phyloP scores from a whole-genome alignment of 78 protist species.

The Salpingoeca rosetta region DNA sequence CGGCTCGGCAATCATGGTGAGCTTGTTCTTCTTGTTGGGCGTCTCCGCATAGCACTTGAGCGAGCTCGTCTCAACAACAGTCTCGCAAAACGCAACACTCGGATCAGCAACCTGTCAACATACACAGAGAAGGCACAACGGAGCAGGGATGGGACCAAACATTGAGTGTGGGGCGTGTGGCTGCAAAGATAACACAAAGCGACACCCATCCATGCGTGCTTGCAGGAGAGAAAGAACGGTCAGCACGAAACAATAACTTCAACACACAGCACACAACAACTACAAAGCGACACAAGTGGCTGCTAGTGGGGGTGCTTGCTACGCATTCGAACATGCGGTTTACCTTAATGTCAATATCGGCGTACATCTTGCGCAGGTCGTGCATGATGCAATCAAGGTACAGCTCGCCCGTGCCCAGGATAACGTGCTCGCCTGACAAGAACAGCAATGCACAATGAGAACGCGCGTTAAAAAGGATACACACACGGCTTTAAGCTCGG shows the following conservation, averaged over 20 bases:
- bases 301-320: too few species aligned
- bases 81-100: conserved; percentile 82
- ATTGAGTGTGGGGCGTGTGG: too few species aligned
- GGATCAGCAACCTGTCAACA: conserved; percentile 76
- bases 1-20: conserved; percentile 92
- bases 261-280: background rate
- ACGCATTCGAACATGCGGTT: too few species aligned
- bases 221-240: background rate
- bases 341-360: conserved; percentile 88
- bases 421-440: conserved; percentile 87
- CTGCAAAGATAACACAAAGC: too few species aligned
- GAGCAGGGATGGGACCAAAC: too few species aligned
- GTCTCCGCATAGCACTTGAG: conserved; percentile 86
- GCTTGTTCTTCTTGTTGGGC: conserved; percentile 52
- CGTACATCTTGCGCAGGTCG: conserved; percentile 77
- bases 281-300: background rate
- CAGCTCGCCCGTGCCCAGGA: conserved; percentile 96
- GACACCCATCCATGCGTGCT: too few species aligned
- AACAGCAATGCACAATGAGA: too few species aligned
- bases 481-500: too few species aligned
- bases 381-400: conserved; percentile 91
- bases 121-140: background rate
- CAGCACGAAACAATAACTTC: background rate
- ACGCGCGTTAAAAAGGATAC: too few species aligned
- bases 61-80: conserved; percentile 85